Conservation (phyloP, 1,284 basidiomycete genomes). For the Sporisorium exsertum region DNA sequence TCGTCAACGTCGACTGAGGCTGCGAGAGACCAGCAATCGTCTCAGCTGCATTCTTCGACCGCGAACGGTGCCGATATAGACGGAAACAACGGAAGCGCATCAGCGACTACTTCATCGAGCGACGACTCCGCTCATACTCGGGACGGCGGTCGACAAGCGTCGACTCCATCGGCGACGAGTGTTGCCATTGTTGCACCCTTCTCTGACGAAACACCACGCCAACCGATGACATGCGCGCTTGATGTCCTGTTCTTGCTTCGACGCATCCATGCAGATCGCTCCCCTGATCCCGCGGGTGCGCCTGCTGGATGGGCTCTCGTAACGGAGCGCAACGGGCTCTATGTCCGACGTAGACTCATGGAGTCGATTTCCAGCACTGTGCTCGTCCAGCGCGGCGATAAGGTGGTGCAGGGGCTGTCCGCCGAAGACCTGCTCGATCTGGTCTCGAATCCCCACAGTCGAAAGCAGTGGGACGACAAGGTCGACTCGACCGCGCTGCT, state of each 20-base stretch:
- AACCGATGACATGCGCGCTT: conserved; percentile 64
- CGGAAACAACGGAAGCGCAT: neutral
- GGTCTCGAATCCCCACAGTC: conserved; percentile 76
- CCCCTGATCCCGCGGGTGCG: conserved; percentile 70
- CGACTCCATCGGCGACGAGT: conserved; percentile 9
- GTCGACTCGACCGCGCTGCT: conserved; percentile 79
- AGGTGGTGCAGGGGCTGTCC: conserved; percentile 92
- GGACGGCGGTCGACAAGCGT: conserved; percentile 8
- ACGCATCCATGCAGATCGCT: conserved; percentile 63
- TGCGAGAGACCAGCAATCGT: conserved; percentile 10
- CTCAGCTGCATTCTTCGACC: neutral
- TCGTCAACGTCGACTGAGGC: neutral
- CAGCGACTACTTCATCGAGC: neutral
- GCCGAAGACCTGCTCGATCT: conserved; percentile 85
- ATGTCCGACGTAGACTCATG: conserved; percentile 81
- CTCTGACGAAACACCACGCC: conserved; percentile 58
- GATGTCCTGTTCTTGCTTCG: conserved; percentile 65
- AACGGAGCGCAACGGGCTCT: conserved; percentile 80
- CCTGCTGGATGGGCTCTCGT: conserved; percentile 84
- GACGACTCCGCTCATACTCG: conserved; percentile 7
- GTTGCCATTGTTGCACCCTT: conserved; percentile 33
- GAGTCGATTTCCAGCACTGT: conserved; percentile 83
- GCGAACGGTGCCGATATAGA: neutral
- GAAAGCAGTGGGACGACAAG: conserved; percentile 86
- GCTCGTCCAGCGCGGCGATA: conserved; percentile 87